Conservation (phyloP, 2,329 filamentous ascomycete genomes). For the Epichloe coenophiala region DNA sequence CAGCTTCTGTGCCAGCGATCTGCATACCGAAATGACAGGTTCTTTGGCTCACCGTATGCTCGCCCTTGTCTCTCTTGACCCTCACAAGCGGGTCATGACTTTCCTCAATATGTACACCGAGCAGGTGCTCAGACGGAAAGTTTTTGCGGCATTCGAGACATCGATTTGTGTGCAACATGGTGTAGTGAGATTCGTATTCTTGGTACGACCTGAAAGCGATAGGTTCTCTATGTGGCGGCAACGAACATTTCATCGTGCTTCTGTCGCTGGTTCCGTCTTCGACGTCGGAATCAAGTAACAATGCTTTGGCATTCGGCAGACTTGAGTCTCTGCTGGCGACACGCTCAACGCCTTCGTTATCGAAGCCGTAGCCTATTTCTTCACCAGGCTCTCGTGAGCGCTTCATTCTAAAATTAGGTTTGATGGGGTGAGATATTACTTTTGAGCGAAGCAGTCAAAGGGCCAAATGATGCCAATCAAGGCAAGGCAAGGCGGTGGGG, state of each 20-base stretch:
- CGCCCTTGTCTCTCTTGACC: constrained; percentile 61
- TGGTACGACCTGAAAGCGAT: constrained; percentile 60
- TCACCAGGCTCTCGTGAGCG: constrained; percentile 48
- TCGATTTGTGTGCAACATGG: constrained; percentile 65
- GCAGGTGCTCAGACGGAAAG: constrained; percentile 70
- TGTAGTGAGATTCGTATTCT: constrained; percentile 81
- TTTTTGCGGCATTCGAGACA: constrained; percentile 85
- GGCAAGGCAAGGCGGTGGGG: too few relatives aligned
- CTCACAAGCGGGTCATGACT: constrained; percentile 73
- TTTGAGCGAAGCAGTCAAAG: background rate
- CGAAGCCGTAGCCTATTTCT: constrained; percentile 21
- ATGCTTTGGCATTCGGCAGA: constrained; percentile 36
- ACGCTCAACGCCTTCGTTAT: constrained; percentile 5
- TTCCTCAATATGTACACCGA: constrained; percentile 79
- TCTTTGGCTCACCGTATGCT: constrained; percentile 59
- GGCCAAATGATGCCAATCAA: background rate
- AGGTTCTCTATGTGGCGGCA: constrained; percentile 64
- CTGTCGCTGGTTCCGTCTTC: constrained; percentile 21
- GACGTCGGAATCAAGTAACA: constrained; percentile 40
- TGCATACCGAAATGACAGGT: background rate
- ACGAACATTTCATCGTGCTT: constrained; percentile 58
- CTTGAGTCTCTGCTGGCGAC: constrained; percentile 5
- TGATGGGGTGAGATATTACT: constrained; percentile 6
- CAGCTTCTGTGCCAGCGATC: background rate
- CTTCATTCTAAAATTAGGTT: constrained; percentile 34